These are phyloP conservation scores for Podila epigama DNA, from an alignment of 192 early-diverging fungal genomes.

Conservation along the genomic window DNA sequence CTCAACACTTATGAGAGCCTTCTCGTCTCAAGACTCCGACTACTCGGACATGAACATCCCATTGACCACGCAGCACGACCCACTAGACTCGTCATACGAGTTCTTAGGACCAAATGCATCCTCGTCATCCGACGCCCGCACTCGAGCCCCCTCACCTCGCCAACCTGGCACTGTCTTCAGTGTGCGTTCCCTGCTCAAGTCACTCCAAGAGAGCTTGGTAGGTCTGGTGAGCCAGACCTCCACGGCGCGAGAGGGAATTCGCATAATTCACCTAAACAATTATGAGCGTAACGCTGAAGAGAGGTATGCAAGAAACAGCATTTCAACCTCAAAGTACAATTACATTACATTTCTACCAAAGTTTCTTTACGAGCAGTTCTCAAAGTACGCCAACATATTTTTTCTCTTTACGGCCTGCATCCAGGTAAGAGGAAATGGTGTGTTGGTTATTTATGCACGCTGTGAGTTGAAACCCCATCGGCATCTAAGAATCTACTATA, in stretches of 20 bases:
- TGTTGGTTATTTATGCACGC: conserved; percentile 10
- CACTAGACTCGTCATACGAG: conserved; percentile 20
- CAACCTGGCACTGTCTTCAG: conserved; percentile 1
- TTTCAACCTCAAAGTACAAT: conserved; percentile 98
- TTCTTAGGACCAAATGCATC: neutral
- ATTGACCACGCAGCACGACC: conserved; percentile 35
- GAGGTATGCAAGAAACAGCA: conserved; percentile 91
- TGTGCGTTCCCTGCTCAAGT: conserved; percentile 16
- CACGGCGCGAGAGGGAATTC: conserved; percentile 43
- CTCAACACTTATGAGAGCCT: conserved; percentile 48
- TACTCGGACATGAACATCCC: conserved; percentile 55
- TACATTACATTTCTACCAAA: conserved; percentile 91
- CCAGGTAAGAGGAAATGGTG: conserved; percentile 63
- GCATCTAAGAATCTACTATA: too few relatives aligned
- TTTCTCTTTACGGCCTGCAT: conserved; percentile 98
- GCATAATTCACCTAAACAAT: conserved; percentile 94
- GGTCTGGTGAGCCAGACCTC: conserved; percentile 12
- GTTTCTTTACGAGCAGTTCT: conserved; percentile 98
- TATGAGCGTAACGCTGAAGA: conserved; percentile 73
- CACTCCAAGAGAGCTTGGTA: too few relatives aligned
- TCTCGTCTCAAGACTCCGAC: conserved; percentile 51
- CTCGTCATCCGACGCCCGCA: neutral
- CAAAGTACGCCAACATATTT: conserved; percentile 98
- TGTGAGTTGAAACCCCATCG: too few relatives aligned
- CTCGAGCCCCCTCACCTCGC: neutral